phyloP scores from a whole-genome alignment of 1,284 basidiomycete genomes.

The Coniferiporia weirii region DNA sequence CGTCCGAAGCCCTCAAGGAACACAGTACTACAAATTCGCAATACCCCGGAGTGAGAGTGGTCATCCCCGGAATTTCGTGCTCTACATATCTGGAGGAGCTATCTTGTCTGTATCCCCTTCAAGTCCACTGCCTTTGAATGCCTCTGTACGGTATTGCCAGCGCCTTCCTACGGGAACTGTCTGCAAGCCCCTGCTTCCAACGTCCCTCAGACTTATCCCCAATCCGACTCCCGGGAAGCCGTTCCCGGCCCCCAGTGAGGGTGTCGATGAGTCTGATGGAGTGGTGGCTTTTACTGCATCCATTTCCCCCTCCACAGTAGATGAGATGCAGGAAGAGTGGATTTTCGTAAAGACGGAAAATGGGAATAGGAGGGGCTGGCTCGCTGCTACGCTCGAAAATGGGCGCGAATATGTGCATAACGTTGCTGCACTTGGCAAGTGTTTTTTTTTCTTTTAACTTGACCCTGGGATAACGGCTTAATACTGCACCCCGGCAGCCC shows the following conservation, averaged over 20 bases:
- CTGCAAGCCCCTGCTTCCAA: slow-evolving; percentile 42
- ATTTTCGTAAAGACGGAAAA: slow-evolving; percentile 48
- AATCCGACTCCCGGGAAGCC: slow-evolving; percentile 43
- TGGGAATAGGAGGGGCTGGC: slow-evolving; percentile 56
- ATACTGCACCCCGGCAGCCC: slow-evolving; percentile 21
- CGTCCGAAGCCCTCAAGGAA: slow-evolving; percentile 39
- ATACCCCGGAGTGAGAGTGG: slow-evolving; percentile 23
- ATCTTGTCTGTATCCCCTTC: slow-evolving; percentile 47
- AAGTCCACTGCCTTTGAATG: slow-evolving; percentile 35
- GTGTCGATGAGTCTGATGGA: slow-evolving; percentile 69
- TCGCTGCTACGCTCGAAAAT: slow-evolving; percentile 47
- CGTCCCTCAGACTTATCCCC: slow-evolving; percentile 54
- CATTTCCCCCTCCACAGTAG: slow-evolving; percentile 25
- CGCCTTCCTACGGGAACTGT: slow-evolving; percentile 14
- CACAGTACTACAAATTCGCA: slow-evolving; percentile 48
- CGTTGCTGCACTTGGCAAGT: slow-evolving; percentile 43
- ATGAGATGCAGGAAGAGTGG: slow-evolving; percentile 30
- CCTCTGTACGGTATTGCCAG: slow-evolving; percentile 41
- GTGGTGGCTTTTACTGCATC: slow-evolving; percentile 56
- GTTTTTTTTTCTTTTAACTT: slow-evolving; percentile 13
- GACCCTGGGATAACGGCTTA: neutral
- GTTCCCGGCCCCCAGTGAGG: slow-evolving; percentile 64
- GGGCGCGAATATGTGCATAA: slow-evolving; percentile 29
- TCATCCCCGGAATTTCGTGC: slow-evolving; percentile 31
- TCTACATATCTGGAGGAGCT: slow-evolving; percentile 58